Evolutionary conservation across 352 stramenopile genomes (phyloP).

Genomic region (Peronospora belbahrii): DNA sequence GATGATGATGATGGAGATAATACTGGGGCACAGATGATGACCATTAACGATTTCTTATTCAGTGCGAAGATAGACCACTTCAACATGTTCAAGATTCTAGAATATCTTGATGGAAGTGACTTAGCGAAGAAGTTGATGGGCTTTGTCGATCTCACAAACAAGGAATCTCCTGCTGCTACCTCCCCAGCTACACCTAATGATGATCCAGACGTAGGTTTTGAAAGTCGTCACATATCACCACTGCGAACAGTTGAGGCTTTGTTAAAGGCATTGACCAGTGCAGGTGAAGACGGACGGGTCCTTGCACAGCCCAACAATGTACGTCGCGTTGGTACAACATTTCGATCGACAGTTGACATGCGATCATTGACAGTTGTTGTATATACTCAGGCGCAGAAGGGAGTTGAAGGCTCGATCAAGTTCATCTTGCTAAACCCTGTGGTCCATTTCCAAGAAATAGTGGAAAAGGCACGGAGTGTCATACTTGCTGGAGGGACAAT

Average conservation of each 20-base stretch:
- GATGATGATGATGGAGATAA: slow-evolving; percentile 19
- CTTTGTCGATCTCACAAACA: slow-evolving; percentile 51
- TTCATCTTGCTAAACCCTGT: slow-evolving; percentile 95
- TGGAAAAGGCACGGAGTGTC: slow-evolving; percentile 90
- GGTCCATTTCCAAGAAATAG: slow-evolving; percentile 92
- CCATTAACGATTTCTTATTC: slow-evolving; percentile 84
- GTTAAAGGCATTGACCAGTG: slow-evolving; percentile 68
- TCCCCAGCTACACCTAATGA: background rate
- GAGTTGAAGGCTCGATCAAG: slow-evolving; percentile 68
- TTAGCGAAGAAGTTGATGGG: slow-evolving; percentile 80
- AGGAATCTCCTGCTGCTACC: background rate
- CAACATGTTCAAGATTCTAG: slow-evolving; percentile 86
- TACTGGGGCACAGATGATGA: slow-evolving; percentile 53
- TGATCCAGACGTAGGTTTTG: slow-evolving; percentile 39
- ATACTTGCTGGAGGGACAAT: slow-evolving; percentile 98
- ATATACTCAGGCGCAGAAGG: slow-evolving; percentile 30
- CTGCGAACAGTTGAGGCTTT: slow-evolving; percentile 70
- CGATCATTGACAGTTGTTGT: slow-evolving; percentile 6
- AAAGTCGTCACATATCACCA: slow-evolving; percentile 76
- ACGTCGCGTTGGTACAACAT: slow-evolving; percentile 8
- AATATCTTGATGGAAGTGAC: slow-evolving; percentile 72
- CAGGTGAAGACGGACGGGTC: slow-evolving; percentile 60
- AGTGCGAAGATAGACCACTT: slow-evolving; percentile 74
- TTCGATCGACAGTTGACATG: background rate
- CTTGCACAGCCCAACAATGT: slow-evolving; percentile 57